Base-by-base conservation (phyloP, 345 rosid species). In the Dipteronia sinensis region DNA sequence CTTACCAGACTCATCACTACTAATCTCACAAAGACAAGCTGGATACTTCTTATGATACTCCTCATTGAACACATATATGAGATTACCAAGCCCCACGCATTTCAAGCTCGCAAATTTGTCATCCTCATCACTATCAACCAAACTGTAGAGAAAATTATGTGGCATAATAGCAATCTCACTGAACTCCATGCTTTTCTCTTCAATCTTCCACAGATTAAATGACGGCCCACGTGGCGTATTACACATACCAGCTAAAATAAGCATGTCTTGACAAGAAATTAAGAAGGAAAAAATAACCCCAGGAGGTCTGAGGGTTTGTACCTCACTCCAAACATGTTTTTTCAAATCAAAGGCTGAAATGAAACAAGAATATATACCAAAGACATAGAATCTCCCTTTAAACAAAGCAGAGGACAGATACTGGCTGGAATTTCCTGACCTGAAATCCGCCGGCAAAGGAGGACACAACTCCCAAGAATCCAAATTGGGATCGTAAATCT, bases 21-120 rank as follows among this genome's bases (percentile, higher is more conserved):
- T 62, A 29, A 94, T 86, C 85, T 94, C 90, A 79, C 97, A 91
- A 6, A 92, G 77, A 79, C 97, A 94, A 84, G 98, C 93, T n/a
- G 97, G 97, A 83, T 89, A 94, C 46, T 85, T 91, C 79, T 86
- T 87, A 77, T 92, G 97, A 69, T 87, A 86, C 76, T 94, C 97
- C 77, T 91, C 94, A 55, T 91, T 90, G 74, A 92, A 91, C 49
- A 94, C 95, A 77, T 92, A 94, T 1, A 94, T 73, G 69, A 94
- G 84, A 74, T 86, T 82, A 25, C 97, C 97, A 66, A 86, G 79
- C 17, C 93, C 98, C n/a, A 91, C 92, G 51, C 98, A 92, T 87
- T 91, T 94, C 89, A 94, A 82, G 81, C 87, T 90, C 10, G 88
- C 94, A 65, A 84, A 94, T 76, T 84, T 92, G 51, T 90, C 88